Percentiles rank a stretch among this genome's conserved stretches.
Evolutionary conservation across 495 filamentous ascomycete genomes (phyloP).

Genomic region (Geoglossum glabrum): DNA sequence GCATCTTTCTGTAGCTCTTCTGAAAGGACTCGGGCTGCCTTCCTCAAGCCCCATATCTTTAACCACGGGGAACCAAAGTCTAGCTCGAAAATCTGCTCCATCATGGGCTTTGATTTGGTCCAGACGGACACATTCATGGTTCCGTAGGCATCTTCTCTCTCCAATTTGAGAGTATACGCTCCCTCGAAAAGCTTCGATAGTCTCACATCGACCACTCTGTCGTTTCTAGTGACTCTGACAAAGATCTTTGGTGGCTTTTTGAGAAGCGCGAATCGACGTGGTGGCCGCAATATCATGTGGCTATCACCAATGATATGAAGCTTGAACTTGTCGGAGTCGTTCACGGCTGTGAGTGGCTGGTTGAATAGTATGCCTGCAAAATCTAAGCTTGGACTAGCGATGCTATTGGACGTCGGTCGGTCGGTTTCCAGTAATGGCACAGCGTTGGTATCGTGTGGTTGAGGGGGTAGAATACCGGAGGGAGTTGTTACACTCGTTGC

Average conservation of each 20-base stretch:
- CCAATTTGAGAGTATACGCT: slow-evolving; percentile 34
- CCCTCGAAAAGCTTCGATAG: slow-evolving; percentile 35
- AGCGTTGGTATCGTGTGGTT: not conserved
- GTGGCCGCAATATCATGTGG: slow-evolving; percentile 39
- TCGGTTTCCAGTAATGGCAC: not conserved
- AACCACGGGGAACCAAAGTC: slow-evolving; percentile 45
- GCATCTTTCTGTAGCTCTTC: not conserved
- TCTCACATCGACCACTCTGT: slow-evolving; percentile 24
- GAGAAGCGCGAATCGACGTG: slow-evolving; percentile 24
- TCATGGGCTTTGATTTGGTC: slow-evolving; percentile 28
- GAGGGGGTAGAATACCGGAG: not conserved
- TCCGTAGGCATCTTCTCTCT: slow-evolving; percentile 37
- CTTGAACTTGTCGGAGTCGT: slow-evolving; percentile 23
- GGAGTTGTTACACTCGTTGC: not conserved
- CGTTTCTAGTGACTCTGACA: slow-evolving; percentile 28
- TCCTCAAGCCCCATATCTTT: slow-evolving; percentile 35
- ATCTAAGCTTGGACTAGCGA: not conserved
- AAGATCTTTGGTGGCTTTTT: slow-evolving; percentile 31
- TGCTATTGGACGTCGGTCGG: not conserved
- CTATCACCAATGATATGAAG: slow-evolving; percentile 41
- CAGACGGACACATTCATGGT: slow-evolving; percentile 35
- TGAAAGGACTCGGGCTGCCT: slow-evolving; percentile 17
- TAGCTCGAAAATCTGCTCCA: slow-evolving; percentile 31
- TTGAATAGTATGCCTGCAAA: not conserved
- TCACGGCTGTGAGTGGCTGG: not conserved